Conservation (phyloP, 2,329 filamentous ascomycete species). For the Hortaea werneckii region DNA sequence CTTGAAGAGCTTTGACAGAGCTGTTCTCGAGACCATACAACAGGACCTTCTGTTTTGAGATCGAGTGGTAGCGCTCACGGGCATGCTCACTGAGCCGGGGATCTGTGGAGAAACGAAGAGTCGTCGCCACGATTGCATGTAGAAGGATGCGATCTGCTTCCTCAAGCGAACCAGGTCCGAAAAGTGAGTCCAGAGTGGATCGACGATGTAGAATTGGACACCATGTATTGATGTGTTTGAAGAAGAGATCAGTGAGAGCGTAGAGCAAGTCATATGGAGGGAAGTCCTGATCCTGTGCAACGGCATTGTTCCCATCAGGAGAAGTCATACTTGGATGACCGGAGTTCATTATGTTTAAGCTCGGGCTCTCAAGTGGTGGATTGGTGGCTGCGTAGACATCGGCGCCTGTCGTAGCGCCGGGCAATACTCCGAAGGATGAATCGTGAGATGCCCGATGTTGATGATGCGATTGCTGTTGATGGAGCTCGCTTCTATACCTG, state of each 20-base stretch:
- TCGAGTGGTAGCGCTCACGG: slow-evolving; percentile 63
- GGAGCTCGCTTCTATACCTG: not conserved
- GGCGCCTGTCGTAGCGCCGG: slow-evolving; percentile 5
- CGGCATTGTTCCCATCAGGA: slow-evolving; percentile 11
- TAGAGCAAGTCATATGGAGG: slow-evolving; percentile 52
- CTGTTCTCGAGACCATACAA: slow-evolving; percentile 84
- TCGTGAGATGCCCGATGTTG: slow-evolving; percentile 12
- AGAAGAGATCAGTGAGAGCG: slow-evolving; percentile 50
- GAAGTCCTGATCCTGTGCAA: slow-evolving; percentile 37
- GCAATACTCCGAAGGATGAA: slow-evolving; percentile 7
- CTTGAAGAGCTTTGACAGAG: slow-evolving; percentile 78
- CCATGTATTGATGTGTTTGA: slow-evolving; percentile 56
- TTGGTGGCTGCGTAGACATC: slow-evolving; percentile 24
- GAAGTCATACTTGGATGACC: slow-evolving; percentile 2
- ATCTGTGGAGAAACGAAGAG: slow-evolving; percentile 74
- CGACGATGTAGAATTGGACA: slow-evolving; percentile 84
- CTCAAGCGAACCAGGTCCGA: slow-evolving; percentile 64
- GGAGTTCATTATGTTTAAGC: slow-evolving; percentile 39
- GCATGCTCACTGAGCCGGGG: slow-evolving; percentile 61
- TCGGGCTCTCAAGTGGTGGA: slow-evolving; percentile 48
- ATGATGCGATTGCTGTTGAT: slow-evolving; percentile 12
- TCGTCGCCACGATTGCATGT: slow-evolving; percentile 82
- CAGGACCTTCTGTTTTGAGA: slow-evolving; percentile 76
- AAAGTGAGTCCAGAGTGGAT: slow-evolving; percentile 67
- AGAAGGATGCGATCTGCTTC: slow-evolving; percentile 74